phyloP scores from a whole-genome alignment of 1,139 yeast genomes.

The Wickerhamomyces sp. region DNA sequence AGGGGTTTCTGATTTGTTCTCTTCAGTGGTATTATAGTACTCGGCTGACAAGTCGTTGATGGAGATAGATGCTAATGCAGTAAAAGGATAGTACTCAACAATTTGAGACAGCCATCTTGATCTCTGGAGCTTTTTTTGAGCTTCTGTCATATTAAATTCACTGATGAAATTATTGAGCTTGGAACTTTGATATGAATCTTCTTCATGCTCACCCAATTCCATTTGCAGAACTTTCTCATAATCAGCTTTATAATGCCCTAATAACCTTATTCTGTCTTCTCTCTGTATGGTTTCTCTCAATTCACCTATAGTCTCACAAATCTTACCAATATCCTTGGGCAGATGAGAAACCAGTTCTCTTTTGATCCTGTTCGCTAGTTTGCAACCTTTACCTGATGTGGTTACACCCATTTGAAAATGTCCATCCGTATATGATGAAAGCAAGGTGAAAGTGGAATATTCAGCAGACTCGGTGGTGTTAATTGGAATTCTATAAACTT shows the following conservation, averaged over 20 bases:
- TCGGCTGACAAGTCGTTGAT: conserved; percentile 51
- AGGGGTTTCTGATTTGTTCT: too few species aligned
- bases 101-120: conserved; percentile 86
- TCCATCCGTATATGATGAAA: conserved; percentile 70
- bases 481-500: conserved; percentile 66
- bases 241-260: conserved; percentile 12
- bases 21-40: conserved; percentile 23
- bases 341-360: conserved; percentile 64
- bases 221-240: conserved; percentile 21
- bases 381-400: conserved; percentile 88
- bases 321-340: conserved; percentile 66
- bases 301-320: conserved; percentile 66
- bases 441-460: conserved; percentile 67
- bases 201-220: conserved; percentile 54
- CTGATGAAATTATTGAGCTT: conserved; percentile 57
- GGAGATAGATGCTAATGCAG: conserved; percentile 52
- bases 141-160: conserved; percentile 52
- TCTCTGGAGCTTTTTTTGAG: conserved; percentile 53
- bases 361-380: conserved; percentile 74
- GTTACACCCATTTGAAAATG: conserved; percentile 80
- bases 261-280: conserved; percentile 40
- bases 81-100: conserved; percentile 85
- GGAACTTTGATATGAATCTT: conserved; percentile 60
- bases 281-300: conserved; percentile 53
- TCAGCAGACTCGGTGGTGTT: conserved; percentile 74